Evolutionary conservation across 495 filamentous ascomycete species (phyloP), one percentile per base, ranked within the genome.

Genomic region (Neurospora sp.): DNA sequence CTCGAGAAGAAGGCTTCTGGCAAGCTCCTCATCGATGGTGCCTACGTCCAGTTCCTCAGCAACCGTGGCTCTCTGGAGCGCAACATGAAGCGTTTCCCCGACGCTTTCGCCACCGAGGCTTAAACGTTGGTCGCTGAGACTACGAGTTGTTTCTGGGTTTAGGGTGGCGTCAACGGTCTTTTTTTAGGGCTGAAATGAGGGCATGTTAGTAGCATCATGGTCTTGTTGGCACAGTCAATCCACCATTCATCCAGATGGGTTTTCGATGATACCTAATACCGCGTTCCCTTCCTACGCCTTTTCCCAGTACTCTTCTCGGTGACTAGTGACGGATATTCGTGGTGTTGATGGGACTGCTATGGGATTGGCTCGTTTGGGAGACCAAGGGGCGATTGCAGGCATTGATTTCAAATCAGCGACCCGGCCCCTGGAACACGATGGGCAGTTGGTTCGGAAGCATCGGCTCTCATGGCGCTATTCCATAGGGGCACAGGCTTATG

Each of bases 41-140:
- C 96, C 79, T 99, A 99, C 85, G 96, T 98, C 77, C 93, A 99
- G 89, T 98, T 98, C 91, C 88, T 98, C 77, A 87, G 88, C 86
- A 95, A 94, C 88, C 90, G 95, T 84, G 96, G 96, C 80, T 88
- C 85, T 80, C 84, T 99, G 73, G 90, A 88, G 82, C 77, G 93
- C 78, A 98, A 98, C 91, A 91, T 99, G 83, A 88, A 89, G 84
- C 88, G 91, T 75, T 99, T 97, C 92, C 96, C 96, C 72, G 90
- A 92, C 72, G 96, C 96, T 76, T 99, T 97, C 86, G 88, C 85
- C 70, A 79, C 77, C 42, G 83, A 84, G 80, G 80, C 79, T 78
- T 82, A 80, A 77, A 77, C 71, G 77, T 75, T 74, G 70, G 74
- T 72, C 73, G 18, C 38, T 76, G 75, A 71, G 74, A 74, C 76